Evolutionary conservation across 2,329 filamentous ascomycete species (phyloP).

Genomic region (Cercospora sp.): DNA sequence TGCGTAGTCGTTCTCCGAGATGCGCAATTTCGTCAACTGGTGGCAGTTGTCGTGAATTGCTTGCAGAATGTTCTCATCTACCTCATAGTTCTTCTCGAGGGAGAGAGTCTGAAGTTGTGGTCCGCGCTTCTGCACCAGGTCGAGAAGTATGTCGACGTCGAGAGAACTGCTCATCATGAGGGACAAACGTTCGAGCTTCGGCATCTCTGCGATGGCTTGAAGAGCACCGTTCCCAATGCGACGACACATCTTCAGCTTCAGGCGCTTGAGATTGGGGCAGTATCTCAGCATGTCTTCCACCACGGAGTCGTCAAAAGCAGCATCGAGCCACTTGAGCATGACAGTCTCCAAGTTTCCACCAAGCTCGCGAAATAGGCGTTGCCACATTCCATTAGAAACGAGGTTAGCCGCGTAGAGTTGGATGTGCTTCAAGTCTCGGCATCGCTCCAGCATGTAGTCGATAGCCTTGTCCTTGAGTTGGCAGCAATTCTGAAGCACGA

Average conservation of each 20-base stretch:
- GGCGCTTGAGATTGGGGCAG: constrained; percentile 67
- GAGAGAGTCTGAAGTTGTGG: constrained; percentile 72
- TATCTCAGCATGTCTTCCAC: constrained; percentile 61
- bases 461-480: constrained; percentile 86
- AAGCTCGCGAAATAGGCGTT: constrained; percentile 64
- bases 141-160: constrained; percentile 58
- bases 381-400: constrained; percentile 74
- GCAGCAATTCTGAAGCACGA: constrained; percentile 81
- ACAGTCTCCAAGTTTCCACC: constrained; percentile 66
- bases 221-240: constrained; percentile 68
- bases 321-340: constrained; percentile 82
- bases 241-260: constrained; percentile 83
- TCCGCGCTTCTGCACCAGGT: constrained; percentile 65
- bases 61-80: constrained; percentile 69
- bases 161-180: constrained; percentile 65
- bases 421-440: constrained; percentile 67
- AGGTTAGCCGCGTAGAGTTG: constrained; percentile 84
- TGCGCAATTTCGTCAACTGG: constrained; percentile 71
- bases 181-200: constrained; percentile 70
- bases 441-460: constrained; percentile 74
- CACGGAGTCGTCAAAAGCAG: constrained; percentile 72
- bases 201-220: constrained; percentile 61
- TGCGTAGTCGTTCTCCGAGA: constrained; percentile 73
- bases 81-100: constrained; percentile 65
- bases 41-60: constrained; percentile 70